Evolutionary conservation across 164 flowering plant species (phyloP), one percentile per base, ranked within the genome.

Genomic region (Sextonia rubra): DNA sequence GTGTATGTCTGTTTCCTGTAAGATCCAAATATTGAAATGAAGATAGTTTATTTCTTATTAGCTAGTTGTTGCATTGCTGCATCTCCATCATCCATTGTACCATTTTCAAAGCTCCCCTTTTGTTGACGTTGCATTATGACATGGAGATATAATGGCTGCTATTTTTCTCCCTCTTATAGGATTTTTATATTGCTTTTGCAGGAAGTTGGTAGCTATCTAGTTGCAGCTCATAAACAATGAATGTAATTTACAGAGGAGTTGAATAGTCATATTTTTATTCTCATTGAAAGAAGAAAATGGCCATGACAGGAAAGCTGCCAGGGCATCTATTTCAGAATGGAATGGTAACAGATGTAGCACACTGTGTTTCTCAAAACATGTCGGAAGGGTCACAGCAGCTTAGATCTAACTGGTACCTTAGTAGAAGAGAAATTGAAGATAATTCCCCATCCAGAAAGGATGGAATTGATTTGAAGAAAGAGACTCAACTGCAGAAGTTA

Each of bases 391-490:
- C 83, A 52, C 69, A 72, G 30, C 63, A 55, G 63, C 66, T 11
- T 30, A 71, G 73, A 29, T 80, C 81, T 6, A 79, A 68, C 61
- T 90, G 91, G 91, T 87, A 86, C 76, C 83, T 86, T 67, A 76
- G 74, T 60, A 78, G 73, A 76, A 58, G 82, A 60, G 90, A 88
- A 75, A 80, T 91, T 69, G 93, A 86, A 61, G 74, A 85, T 11
- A 65, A 69, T 70, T 88, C 93, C 24, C 96, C 91, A 37, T 91
- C 96, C 32, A 85, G 89, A 76, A 86, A 75, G 77, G 96, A 91
- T 78, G 89, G 89, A 12, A 87, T 91, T 74, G 81, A 72, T 71
- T 63, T 67, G 3, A 74, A 74, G 68, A 70, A 73, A 27, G 96
- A 91, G 77, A 61, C 81, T 3, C 78, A 81, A 8, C 66, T 88